Percentiles rank a stretch among this genome's conserved stretches.
Evolutionary conservation across 768 basidiomycete genomes (phyloP).

Genomic region (Peribolospora baueri): DNA sequence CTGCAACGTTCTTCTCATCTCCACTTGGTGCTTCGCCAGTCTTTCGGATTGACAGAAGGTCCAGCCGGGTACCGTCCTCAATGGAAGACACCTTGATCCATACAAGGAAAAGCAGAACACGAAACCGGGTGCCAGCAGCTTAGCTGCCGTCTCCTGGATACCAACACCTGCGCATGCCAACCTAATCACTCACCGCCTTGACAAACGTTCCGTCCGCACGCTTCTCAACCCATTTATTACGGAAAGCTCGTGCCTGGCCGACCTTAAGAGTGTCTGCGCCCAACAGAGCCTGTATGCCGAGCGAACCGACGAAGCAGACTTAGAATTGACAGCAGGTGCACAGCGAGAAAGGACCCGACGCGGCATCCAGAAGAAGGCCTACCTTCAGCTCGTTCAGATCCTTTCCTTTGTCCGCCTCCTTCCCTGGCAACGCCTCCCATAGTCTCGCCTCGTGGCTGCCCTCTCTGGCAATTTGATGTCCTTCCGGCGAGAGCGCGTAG

Average conservation of each 20-base stretch:
- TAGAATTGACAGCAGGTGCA: background rate
- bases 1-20: slow-evolving; percentile 61
- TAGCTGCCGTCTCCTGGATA: background rate
- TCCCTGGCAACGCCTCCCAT: slow-evolving; percentile 55
- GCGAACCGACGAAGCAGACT: background rate
- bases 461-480: slow-evolving; percentile 42
- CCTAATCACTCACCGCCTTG: slow-evolving; percentile 41
- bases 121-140: background rate
- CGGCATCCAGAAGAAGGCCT: slow-evolving; percentile 2
- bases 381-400: slow-evolving; percentile 44
- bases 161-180: background rate
- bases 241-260: slow-evolving; percentile 87
- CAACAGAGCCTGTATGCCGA: slow-evolving; percentile 23
- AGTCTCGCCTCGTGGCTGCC: slow-evolving; percentile 93
- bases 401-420: slow-evolving; percentile 44
- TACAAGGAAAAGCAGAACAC: background rate
- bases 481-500: slow-evolving; percentile 60
- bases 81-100: slow-evolving; percentile 34
- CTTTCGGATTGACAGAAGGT: slow-evolving; percentile 45
- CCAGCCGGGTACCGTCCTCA: slow-evolving; percentile 45
- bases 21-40: slow-evolving; percentile 39
- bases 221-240: slow-evolving; percentile 87
- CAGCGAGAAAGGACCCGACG: background rate
- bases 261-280: slow-evolving; percentile 78
- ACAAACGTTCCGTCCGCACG: slow-evolving; percentile 58